These are phyloP conservation scores for Biancaea sappan DNA, from an alignment of 306 rosid genomes.

Conservation along the genomic window DNA sequence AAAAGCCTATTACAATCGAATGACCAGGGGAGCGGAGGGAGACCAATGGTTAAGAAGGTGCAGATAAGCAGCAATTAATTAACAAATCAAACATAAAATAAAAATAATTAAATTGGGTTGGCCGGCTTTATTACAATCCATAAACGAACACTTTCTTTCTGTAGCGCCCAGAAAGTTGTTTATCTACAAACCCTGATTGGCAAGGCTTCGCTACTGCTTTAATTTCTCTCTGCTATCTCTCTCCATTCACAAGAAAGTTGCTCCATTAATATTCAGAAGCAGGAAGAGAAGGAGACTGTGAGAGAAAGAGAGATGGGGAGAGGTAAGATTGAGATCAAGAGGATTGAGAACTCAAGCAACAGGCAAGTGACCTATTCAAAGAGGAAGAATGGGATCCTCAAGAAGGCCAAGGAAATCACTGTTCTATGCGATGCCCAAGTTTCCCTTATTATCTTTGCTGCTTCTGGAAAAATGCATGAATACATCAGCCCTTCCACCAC, in stretches of 20 bases:
- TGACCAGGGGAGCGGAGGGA: slow-evolving; percentile 12
- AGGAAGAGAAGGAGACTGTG: background rate
- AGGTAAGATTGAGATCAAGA: slow-evolving; percentile 95
- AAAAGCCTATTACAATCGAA: slow-evolving; percentile 7
- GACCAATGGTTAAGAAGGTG: slow-evolving; percentile 38
- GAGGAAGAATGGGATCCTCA: slow-evolving; percentile 81
- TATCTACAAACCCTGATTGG: slow-evolving; percentile 59
- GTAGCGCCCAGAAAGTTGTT: slow-evolving; percentile 68
- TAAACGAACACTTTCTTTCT: slow-evolving; percentile 58
- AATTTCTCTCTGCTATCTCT: slow-evolving; percentile 24
- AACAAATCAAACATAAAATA: slow-evolving; percentile 36
- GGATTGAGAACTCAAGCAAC: slow-evolving; percentile 85
- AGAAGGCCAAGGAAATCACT: slow-evolving; percentile 84
- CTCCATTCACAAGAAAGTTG: background rate
- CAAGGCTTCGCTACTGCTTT: slow-evolving; percentile 42
- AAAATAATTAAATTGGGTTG: background rate
- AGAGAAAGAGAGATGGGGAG: slow-evolving; percentile 80
- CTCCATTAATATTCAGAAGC: slow-evolving; percentile 23
- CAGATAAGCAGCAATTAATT: slow-evolving; percentile 25
- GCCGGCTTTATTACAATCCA: slow-evolving; percentile 69
- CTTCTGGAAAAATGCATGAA: slow-evolving; percentile 73
- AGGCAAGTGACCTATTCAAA: slow-evolving; percentile 87
- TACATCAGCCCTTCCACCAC: slow-evolving; percentile 70
- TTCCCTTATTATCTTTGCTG: slow-evolving; percentile 64
- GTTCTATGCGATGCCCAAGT: slow-evolving; percentile 88